These are phyloP conservation scores for Posidonia australis DNA, from an alignment of 106 monocot genomes.

Conservation along the genomic window DNA sequence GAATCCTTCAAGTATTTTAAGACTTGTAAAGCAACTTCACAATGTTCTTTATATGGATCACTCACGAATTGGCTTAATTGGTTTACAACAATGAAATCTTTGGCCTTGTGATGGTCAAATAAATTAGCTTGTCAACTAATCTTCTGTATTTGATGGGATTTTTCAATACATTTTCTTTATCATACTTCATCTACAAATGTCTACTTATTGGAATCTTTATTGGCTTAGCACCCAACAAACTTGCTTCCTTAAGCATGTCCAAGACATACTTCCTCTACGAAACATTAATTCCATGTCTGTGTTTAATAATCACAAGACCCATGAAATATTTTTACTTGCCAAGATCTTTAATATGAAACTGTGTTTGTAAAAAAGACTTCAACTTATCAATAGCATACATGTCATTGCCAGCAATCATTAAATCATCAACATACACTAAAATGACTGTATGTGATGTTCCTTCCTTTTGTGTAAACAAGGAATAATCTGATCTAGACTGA, in stretches of 20 bases:
- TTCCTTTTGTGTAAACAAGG: too few relatives aligned
- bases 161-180: not conserved
- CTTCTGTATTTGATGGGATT: not conserved
- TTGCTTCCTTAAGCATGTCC: not conserved
- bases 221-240: not conserved
- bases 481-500: too few relatives aligned
- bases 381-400: not conserved
- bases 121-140: too few relatives aligned
- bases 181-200: too few relatives aligned
- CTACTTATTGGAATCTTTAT: too few relatives aligned
- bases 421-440: conserved; percentile 5
- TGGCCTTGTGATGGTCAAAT: too few relatives aligned
- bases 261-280: not conserved
- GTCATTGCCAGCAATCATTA: not conserved
- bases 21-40: not conserved
- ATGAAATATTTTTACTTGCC: not conserved
- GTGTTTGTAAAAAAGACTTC: not conserved
- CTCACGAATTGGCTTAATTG: not conserved
- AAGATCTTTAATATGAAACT: too few relatives aligned
- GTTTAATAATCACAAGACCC: not conserved
- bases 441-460: not conserved
- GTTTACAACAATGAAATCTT: not conserved
- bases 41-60: not conserved
- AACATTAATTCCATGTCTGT: not conserved
- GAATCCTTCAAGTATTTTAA: too few relatives aligned